A percentile compares a stretch with the other conserved stretches of the same genome.
phyloP scores from a whole-genome alignment of 225 moss, liverwort and hornwort genomes.

The Antitrichia curtipendula region DNA sequence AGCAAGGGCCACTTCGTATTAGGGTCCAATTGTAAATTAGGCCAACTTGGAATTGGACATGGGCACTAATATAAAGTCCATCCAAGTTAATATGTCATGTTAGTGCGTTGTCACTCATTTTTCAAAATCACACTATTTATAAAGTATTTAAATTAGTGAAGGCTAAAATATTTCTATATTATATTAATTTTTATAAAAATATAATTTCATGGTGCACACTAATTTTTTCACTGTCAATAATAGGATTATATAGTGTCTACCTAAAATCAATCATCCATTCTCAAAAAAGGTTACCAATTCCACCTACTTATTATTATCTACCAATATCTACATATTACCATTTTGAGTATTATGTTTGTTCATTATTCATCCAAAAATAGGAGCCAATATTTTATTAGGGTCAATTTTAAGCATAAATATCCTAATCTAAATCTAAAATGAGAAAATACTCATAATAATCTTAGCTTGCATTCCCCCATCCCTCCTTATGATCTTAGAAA shows the following conservation, averaged over 20 bases:
- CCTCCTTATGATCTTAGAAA: not conserved
- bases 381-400: accelerated
- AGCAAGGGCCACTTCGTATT: not conserved
- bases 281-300: too few relatives aligned
- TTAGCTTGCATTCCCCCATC: not conserved
- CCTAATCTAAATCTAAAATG: not conserved
- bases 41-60: too few relatives aligned
- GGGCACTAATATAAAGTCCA: not conserved
- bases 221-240: not conserved
- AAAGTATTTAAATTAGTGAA: too few relatives aligned
- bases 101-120: not conserved
- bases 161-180: not conserved
- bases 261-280: accelerated
- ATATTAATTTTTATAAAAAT: not conserved
- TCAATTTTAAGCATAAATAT: not conserved
- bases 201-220: too few relatives aligned
- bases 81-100: not conserved
- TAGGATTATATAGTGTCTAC: not conserved
- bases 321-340: accelerated
- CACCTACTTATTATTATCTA: not conserved
- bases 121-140: too few relatives aligned
- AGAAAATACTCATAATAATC: not conserved
- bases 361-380: not conserved
- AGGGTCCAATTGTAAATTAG: too few relatives aligned
- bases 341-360: not conserved